Evolutionary conservation across 805 yeast species (phyloP).

Genomic region (Candida vaughaniae): DNA sequence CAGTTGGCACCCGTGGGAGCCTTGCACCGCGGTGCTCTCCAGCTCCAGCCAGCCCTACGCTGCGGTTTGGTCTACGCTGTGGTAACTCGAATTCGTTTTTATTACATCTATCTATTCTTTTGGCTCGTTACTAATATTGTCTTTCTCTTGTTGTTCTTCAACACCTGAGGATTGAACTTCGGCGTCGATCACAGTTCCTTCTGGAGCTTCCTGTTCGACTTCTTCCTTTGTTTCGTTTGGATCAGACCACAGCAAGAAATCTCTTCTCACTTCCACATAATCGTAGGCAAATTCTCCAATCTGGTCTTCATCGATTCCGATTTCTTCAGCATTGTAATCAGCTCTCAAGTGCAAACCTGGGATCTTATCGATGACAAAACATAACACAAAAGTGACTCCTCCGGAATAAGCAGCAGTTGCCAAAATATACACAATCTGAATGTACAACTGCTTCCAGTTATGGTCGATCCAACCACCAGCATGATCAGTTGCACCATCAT

Average conservation of each 20-base stretch:
- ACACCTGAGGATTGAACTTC: not conserved
- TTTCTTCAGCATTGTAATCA: slow-evolving; percentile 78
- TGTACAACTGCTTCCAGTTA: slow-evolving; percentile 88
- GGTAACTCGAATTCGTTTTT: not conserved
- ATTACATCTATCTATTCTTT: slow-evolving; percentile 2
- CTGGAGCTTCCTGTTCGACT: slow-evolving; percentile 1
- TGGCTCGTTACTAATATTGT: slow-evolving; percentile 5
- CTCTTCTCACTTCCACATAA: slow-evolving; percentile 94
- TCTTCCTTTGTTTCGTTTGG: slow-evolving; percentile 15
- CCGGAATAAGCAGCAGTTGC: slow-evolving; percentile 76
- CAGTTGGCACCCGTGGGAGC: not conserved
- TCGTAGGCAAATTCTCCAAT: slow-evolving; percentile 99
- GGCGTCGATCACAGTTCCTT: not conserved
- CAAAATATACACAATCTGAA: slow-evolving; percentile 78
- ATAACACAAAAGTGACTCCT: slow-evolving; percentile 74
- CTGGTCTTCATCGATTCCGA: slow-evolving; percentile 94
- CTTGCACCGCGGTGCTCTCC: too few species aligned
- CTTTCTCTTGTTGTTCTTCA: not conserved
- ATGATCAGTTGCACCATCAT: slow-evolving; percentile 82
- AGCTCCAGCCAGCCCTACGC: not conserved
- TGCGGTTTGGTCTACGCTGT: not conserved
- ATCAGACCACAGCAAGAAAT: slow-evolving; percentile 61
- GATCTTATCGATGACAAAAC: slow-evolving; percentile 68
- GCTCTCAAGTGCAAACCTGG: slow-evolving; percentile 85
- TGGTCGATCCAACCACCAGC: slow-evolving; percentile 91